phyloP scores from a whole-genome alignment of 192 early-diverging fungal species.

The Coemansia erecta region DNA sequence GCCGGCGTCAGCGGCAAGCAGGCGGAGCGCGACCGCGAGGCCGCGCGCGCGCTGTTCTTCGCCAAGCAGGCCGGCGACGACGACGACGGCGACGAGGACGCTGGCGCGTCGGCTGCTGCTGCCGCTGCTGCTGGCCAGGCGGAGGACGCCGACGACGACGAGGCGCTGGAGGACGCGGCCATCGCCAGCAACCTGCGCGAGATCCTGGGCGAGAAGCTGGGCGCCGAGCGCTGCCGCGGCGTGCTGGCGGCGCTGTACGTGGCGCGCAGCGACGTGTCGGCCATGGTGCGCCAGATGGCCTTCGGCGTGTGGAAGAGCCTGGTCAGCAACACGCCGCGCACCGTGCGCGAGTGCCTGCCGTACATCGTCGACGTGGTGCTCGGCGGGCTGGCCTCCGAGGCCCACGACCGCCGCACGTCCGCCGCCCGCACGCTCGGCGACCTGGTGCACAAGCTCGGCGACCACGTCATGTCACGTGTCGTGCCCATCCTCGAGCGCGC shows the following conservation, averaged over 20 bases:
- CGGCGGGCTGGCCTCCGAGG: constrained; percentile 69
- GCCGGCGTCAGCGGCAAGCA: constrained; percentile 77
- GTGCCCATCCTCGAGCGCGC: constrained; percentile 89
- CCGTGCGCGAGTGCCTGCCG: constrained; percentile 91
- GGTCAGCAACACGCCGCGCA: constrained; percentile 94
- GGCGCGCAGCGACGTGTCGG: constrained; percentile 76
- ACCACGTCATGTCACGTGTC: constrained; percentile 79
- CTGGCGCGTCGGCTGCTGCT: constrained; percentile 14
- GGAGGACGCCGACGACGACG: constrained; percentile 10
- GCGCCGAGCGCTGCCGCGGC: constrained; percentile 77
- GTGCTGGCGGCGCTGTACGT: constrained; percentile 92
- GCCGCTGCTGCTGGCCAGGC: constrained; percentile 12
- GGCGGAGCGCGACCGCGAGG: constrained; percentile 49
- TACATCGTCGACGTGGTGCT: constrained; percentile 91
- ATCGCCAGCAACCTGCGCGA: constrained; percentile 44
- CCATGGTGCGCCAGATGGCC: constrained; percentile 83
- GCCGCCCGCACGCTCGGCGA: constrained; percentile 92
- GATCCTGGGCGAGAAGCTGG: constrained; percentile 73
- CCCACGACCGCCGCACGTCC: constrained; percentile 76
- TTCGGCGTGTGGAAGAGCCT: constrained; percentile 94
- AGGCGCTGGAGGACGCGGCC: constrained; percentile 30
- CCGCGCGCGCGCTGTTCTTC: constrained; percentile 41
- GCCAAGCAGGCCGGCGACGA: constrained; percentile 29
- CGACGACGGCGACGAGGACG: constrained; percentile 59
- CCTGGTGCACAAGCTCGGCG: constrained; percentile 92